These are phyloP conservation scores for Leccinum griseonigrum DNA, from an alignment of 1,284 basidiomycete species.

Conservation along the genomic window DNA sequence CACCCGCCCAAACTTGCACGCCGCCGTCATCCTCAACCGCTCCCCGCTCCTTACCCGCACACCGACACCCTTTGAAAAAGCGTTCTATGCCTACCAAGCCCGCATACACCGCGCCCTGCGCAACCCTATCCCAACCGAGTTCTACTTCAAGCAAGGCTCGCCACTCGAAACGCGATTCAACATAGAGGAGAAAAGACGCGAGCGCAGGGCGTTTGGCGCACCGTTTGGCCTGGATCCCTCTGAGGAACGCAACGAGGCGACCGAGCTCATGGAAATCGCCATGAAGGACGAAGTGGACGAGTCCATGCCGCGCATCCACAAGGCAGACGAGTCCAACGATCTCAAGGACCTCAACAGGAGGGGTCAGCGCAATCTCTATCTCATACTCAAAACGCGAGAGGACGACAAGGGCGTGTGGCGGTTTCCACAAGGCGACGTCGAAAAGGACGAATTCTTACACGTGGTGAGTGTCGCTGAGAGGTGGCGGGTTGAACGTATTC, in stretches of 20 bases:
- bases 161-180: constrained; percentile 82
- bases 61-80: constrained; percentile 75
- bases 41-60: constrained; percentile 80
- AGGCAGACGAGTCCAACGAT: constrained; percentile 62
- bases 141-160: constrained; percentile 95
- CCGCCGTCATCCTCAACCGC: constrained; percentile 79
- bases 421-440: constrained; percentile 72
- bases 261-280: constrained; percentile 54
- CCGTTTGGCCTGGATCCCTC: constrained; percentile 47
- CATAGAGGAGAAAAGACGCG: constrained; percentile 68
- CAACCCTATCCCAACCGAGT: constrained; percentile 86
- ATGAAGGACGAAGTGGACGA: constrained; percentile 65
- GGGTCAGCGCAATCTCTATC: constrained; percentile 84
- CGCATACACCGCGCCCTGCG: constrained; percentile 82
- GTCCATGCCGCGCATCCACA: constrained; percentile 56
- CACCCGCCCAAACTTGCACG: constrained; percentile 32
- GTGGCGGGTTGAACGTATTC: constrained; percentile 1
- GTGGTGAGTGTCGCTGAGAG: constrained; percentile 43
- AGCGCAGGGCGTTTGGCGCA: constrained; percentile 68
- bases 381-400: constrained; percentile 61
- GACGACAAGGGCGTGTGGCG: constrained; percentile 64
- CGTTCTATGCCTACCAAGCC: constrained; percentile 86
- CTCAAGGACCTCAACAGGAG: constrained; percentile 77
- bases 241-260: constrained; percentile 48
- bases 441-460: constrained; percentile 66